Evolutionary conservation across 139 green algal genomes (phyloP).

Genomic region (Picochlorum sp.): DNA sequence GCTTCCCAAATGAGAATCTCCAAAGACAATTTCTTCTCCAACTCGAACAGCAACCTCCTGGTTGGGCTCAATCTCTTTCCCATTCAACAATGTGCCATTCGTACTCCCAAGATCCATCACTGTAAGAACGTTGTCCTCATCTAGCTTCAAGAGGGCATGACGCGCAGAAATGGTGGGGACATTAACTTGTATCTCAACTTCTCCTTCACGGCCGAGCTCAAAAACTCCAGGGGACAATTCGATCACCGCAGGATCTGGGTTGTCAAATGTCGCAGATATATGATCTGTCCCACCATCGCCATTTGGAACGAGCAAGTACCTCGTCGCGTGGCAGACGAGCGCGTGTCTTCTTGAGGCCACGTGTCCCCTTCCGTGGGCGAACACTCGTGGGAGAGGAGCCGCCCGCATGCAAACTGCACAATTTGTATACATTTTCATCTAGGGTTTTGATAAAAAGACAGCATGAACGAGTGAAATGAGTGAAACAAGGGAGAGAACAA

Average conservation of each 20-base stretch:
- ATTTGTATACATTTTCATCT: too few relatives aligned
- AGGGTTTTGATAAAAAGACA: too few relatives aligned
- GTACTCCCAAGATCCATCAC: conserved; percentile 52
- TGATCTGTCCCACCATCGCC: conserved; percentile 29
- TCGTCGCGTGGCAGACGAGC: not conserved
- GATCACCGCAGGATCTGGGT: conserved; percentile 18
- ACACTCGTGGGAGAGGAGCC: too few relatives aligned
- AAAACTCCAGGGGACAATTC: conserved; percentile 16
- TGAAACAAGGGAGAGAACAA: too few relatives aligned
- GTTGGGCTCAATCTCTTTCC: conserved; percentile 37
- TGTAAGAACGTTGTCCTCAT: conserved; percentile 23
- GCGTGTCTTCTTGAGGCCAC: not conserved
- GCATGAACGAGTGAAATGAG: too few relatives aligned
- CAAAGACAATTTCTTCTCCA: conserved; percentile 35
- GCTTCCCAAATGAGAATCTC: conserved; percentile 20
- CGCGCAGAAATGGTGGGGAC: conserved; percentile 36
- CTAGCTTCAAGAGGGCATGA: conserved; percentile 36
- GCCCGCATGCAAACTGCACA: too few relatives aligned
- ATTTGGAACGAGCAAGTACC: conserved; percentile 12
- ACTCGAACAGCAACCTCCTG: conserved; percentile 21
- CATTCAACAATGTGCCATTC: conserved; percentile 58
- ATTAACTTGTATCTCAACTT: conserved; percentile 38
- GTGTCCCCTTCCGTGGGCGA: not conserved
- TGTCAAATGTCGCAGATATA: conserved; percentile 19
- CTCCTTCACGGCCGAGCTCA: conserved; percentile 28